Conservation (phyloP, 495 filamentous ascomycete genomes). For the Tuber magnatum region DNA sequence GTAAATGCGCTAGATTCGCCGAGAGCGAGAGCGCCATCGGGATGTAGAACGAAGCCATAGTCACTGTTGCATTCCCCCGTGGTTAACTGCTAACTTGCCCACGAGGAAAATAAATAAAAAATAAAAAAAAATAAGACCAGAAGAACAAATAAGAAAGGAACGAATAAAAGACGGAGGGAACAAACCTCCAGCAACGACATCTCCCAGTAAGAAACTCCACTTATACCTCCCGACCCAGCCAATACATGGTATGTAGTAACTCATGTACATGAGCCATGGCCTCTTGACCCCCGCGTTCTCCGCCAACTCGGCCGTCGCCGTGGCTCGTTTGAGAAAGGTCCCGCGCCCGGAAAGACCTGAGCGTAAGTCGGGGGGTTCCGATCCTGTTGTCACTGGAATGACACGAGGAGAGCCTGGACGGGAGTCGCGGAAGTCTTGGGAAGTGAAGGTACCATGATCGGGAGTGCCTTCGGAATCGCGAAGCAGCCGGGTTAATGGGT, state of each 20-base stretch:
- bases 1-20: conserved; percentile 87
- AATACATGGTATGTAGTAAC: conserved; percentile 86
- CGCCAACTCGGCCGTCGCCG: conserved; percentile 30
- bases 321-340: conserved; percentile 36
- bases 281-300: conserved; percentile 36
- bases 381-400: background rate
- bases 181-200: conserved; percentile 60
- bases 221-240: conserved; percentile 82
- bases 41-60: conserved; percentile 93
- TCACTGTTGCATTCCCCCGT: conserved; percentile 50
- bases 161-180: conserved; percentile 8
- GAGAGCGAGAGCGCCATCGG: conserved; percentile 93
- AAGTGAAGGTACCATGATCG: conserved; percentile 32
- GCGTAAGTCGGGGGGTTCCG: conserved; percentile 2
- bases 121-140: background rate
- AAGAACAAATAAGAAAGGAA: background rate
- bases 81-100: background rate
- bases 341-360: conserved; percentile 23
- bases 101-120: background rate
- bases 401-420: conserved; percentile 23
- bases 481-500: conserved; percentile 30
- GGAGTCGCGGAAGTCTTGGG: conserved; percentile 24
- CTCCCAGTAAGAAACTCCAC: conserved; percentile 72
- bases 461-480: conserved; percentile 7
- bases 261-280: conserved; percentile 62